Evolutionary conservation across 176 grass and related monocot genomes (phyloP).

Genomic region (Eleusine indica): DNA sequence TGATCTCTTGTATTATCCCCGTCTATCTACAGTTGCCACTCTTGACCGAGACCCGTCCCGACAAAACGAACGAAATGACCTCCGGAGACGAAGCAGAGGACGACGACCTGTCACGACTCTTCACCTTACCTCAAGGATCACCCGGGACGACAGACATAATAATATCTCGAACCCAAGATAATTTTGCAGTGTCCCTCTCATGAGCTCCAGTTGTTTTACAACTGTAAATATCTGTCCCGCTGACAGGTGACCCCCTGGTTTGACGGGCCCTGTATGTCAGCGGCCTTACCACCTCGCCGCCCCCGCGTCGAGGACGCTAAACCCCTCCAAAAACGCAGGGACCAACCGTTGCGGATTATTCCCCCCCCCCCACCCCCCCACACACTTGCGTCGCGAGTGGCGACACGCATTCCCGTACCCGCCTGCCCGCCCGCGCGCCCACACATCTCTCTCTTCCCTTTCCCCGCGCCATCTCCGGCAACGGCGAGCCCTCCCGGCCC

Average conservation of each 20-base stretch:
- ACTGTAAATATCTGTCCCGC: neutral
- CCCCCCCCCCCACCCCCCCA: too few relatives aligned
- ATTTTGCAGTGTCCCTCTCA: neutral
- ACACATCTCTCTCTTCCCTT: neutral
- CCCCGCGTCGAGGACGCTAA: neutral
- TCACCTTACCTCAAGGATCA: too few relatives aligned
- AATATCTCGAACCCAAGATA: neutral
- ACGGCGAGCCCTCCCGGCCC: neutral
- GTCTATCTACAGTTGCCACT: too few relatives aligned
- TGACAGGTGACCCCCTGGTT: rapidly evolving
- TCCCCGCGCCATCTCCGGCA: neutral
- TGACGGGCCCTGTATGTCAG: rapidly evolving
- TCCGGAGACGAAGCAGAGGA: too few relatives aligned
- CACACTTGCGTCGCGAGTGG: neutral
- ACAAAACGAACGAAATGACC: too few relatives aligned
- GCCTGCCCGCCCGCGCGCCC: neutral
- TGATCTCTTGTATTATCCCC: too few relatives aligned
- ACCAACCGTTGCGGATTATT: conserved; percentile 51
- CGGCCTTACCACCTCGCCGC: rapidly evolving
- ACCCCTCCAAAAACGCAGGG: conserved; percentile 29
- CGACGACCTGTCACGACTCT: too few relatives aligned
- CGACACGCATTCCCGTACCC: conserved; percentile 23
- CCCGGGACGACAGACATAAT: too few relatives aligned
- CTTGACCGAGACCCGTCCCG: too few relatives aligned
- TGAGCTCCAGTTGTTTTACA: neutral